Conservation (phyloP, 2,329 filamentous ascomycete species). For the Hymenoscyphus infarciens region DNA sequence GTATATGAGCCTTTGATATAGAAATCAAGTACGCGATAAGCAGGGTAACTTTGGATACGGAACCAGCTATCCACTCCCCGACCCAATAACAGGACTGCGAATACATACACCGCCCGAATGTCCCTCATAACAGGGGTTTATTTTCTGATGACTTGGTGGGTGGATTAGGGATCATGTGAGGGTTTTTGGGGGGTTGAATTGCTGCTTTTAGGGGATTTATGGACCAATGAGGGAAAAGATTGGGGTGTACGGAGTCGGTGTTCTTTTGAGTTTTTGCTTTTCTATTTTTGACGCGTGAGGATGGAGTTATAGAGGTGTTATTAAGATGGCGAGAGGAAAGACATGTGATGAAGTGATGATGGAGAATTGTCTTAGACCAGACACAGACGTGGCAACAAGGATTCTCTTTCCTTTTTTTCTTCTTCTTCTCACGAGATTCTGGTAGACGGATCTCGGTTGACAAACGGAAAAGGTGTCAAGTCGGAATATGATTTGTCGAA, state of each 20-base stretch:
- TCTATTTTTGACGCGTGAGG: no score
- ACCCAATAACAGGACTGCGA: background rate
- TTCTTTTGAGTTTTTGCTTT: background rate
- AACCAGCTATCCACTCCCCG: background rate
- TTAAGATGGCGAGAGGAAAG: background rate
- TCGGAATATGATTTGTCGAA: background rate
- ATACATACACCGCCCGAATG: background rate
- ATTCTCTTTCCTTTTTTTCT: background rate
- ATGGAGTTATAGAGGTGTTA: background rate
- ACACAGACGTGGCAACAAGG: background rate
- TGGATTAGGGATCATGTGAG: constrained; percentile 7
- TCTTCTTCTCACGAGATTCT: background rate
- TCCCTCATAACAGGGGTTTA: background rate
- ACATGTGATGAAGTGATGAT: background rate
- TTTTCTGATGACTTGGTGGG: constrained; percentile 1
- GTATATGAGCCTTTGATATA: constrained; percentile 10
- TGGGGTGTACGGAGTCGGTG: background rate
- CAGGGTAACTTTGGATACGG: background rate
- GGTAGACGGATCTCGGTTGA: background rate
- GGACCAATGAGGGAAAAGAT: background rate
- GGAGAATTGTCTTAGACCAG: background rate
- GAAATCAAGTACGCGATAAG: no score
- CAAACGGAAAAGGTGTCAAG: background rate
- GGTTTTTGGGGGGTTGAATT: background rate
- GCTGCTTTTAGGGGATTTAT: constrained; percentile 5